Evolutionary conservation across 495 filamentous ascomycete species (phyloP).

Genomic region (Penicillium angulare): DNA sequence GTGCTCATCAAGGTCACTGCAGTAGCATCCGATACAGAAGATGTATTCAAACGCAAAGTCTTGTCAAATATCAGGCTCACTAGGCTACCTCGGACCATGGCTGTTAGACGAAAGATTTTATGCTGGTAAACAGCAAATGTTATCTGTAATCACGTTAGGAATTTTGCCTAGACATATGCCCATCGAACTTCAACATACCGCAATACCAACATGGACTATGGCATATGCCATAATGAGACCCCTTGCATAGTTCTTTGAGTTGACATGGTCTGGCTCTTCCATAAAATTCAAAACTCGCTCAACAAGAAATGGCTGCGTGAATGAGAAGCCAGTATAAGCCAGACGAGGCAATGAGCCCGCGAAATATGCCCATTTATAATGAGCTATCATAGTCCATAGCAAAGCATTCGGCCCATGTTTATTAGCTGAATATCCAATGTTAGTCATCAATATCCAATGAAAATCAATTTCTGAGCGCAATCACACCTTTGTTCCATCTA

Average conservation of each 20-base stretch:
- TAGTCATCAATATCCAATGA: background rate
- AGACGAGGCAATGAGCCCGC: conserved; percentile 48
- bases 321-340: conserved; percentile 52
- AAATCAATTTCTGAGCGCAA: background rate
- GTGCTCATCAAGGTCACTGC: conserved; percentile 60
- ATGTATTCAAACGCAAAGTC: conserved; percentile 38
- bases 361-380: conserved; percentile 34
- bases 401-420: conserved; percentile 32
- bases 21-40: conserved; percentile 40
- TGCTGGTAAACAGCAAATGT: conserved; percentile 51
- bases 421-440: conserved; percentile 11
- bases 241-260: conserved; percentile 39
- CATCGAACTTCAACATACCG: conserved; percentile 24
- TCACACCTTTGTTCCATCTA: conserved; percentile 33
- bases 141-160: conserved; percentile 5
- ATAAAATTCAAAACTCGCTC: conserved; percentile 44
- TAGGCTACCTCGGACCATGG: conserved; percentile 53
- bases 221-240: conserved; percentile 58
- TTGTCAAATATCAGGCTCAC: conserved; percentile 49
- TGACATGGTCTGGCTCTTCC: conserved; percentile 26
- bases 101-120: conserved; percentile 46
- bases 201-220: conserved; percentile 57
- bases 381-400: conserved; percentile 35
- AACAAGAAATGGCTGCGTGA: conserved; percentile 62
- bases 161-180: background rate